Evolutionary conservation across 441 rosid species (phyloP).

Genomic region (Syzygium malaccense): DNA sequence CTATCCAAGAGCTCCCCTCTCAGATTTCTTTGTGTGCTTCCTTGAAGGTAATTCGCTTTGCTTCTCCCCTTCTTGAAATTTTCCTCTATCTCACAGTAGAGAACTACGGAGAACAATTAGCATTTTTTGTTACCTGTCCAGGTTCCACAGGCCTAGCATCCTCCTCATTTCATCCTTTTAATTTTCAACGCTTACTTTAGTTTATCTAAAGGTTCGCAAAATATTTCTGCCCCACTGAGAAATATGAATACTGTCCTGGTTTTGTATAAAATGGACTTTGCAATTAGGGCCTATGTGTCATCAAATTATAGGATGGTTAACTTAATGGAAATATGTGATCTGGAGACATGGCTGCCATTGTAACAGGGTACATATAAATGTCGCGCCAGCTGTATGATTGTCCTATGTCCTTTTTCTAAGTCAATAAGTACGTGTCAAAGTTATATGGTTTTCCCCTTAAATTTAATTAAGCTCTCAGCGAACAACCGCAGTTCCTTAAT

Average conservation of each 20-base stretch:
- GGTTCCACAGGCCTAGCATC: background rate
- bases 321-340: background rate
- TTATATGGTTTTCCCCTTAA: background rate
- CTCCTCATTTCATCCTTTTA: background rate
- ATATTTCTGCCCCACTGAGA: background rate
- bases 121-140: background rate
- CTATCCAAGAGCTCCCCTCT: conserved; percentile 64
- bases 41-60: conserved; percentile 46
- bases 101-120: background rate
- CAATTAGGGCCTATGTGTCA: background rate
- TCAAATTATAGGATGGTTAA: background rate
- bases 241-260: background rate
- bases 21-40: conserved; percentile 69
- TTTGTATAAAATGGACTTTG: background rate
- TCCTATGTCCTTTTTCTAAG: background rate
- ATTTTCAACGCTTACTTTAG: background rate
- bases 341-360: background rate
- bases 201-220: background rate
- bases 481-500: background rate
- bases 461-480: background rate
- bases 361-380: background rate
- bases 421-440: background rate
- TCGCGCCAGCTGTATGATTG: background rate
- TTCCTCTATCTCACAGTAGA: background rate
- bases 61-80: background rate